Evolutionary conservation across 1,284 basidiomycete genomes (phyloP), one percentile per base, ranked within the genome.

Genomic region (Stygiomarasmius scandens): DNA sequence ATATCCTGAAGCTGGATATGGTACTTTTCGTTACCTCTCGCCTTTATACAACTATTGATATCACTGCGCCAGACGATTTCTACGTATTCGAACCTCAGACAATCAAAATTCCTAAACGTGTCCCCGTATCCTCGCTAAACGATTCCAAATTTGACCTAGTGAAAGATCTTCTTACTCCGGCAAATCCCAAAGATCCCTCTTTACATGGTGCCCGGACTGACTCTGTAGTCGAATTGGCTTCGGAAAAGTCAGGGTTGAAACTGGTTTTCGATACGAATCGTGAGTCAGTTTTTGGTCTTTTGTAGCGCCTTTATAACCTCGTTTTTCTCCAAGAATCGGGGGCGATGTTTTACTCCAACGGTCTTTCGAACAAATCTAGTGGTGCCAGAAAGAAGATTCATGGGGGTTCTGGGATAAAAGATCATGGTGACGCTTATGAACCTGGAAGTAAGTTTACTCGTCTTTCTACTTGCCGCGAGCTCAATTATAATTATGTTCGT

Each of bases 291-390:
- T 41, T 22, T 44, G 29, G 11, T 50, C 20, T 44, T 8, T 25
- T 46, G 46, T 8, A 16, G 36, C 27, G 20, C 48, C 23, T 19
- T 32, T 43, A 49, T 52, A 41, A n/a, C 58, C 11, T 27, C 36
- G 25, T 44, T 10, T 29, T 41, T 45, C 51, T 45, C 49, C 38
- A 61, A 89, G 89, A 91, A 71, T 81, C 79, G 4, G 89, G 89
- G 25, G 79, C 87, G 41, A 89, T 90, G 79, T 85, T 89, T 65
- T 91, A 90, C 67, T 80, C 86, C 2, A 84, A 86, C 67, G 83
- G 80, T 57, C 71, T 81, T 49, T 72, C 84, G 11, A 69, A 77
- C 50, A 67, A 76, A 24, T 67, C 67, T 11, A 77, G 73, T 34
- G 84, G 80, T 24, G 79, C 84, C 38, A 77, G 84, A 49, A 90